Evolutionary conservation across 2,329 filamentous ascomycete genomes (phyloP).

Genomic region (Penicillium aurantiogriseum): DNA sequence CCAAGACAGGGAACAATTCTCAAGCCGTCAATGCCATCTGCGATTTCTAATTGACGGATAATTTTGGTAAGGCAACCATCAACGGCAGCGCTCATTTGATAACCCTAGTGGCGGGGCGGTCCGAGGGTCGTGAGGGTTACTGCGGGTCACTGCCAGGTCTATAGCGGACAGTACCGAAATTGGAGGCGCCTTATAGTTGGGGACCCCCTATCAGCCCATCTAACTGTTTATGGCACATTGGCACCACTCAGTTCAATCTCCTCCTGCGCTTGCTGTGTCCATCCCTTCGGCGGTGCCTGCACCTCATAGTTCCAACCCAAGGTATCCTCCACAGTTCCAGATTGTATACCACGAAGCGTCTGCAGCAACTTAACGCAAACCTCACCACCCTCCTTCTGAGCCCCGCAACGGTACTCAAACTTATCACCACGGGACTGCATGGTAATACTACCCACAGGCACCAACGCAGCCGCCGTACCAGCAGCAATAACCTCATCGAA

Average conservation of each 20-base stretch:
- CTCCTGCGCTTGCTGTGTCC: constrained; percentile 24
- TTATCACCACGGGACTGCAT: constrained; percentile 59
- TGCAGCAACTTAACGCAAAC: constrained; percentile 69
- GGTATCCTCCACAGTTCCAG: constrained; percentile 71
- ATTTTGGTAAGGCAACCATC: too few species aligned
- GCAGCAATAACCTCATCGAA: constrained; percentile 86
- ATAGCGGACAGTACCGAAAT: too few species aligned
- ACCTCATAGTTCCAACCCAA: constrained; percentile 66
- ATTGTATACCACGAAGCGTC: constrained; percentile 81
- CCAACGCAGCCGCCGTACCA: constrained; percentile 85
- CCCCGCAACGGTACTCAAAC: constrained; percentile 52
- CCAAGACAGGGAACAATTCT: too few species aligned
- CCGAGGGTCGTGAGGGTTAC: too few species aligned
- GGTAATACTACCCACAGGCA: constrained; percentile 89
- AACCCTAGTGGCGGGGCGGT: too few species aligned
- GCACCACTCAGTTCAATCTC: constrained; percentile 21
- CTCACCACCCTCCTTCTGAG: constrained; percentile 57
- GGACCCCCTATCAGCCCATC: too few species aligned
- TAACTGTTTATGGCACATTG: constrained; percentile 28
- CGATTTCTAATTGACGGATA: too few species aligned
- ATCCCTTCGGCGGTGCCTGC: constrained; percentile 34
- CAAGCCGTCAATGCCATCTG: too few species aligned
- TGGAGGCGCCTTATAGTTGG: background rate
- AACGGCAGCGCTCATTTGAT: too few species aligned
- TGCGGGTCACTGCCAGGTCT: too few species aligned